Conservation (phyloP, 23 red algal genomes). For the Agarophyton chilense region DNA sequence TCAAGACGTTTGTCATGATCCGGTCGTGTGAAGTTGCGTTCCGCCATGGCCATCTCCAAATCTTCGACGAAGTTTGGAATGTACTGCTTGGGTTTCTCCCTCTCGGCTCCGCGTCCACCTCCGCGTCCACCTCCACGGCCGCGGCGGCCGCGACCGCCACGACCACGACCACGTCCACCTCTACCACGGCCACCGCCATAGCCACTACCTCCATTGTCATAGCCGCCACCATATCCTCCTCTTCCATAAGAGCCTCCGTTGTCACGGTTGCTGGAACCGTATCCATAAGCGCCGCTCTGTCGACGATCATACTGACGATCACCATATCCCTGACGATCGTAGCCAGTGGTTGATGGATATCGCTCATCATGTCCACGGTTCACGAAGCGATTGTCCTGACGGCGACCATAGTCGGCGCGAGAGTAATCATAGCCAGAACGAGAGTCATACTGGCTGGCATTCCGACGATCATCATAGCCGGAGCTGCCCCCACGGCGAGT, state of each 20-base stretch:
- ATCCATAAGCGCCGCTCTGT: neutral
- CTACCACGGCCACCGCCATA: slow-evolving; percentile 30
- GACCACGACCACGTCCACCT: slow-evolving; percentile 38
- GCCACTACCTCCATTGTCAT: slow-evolving; percentile 27
- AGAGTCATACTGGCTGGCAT: neutral
- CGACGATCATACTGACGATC: slow-evolving; percentile 17
- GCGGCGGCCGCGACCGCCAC: slow-evolving; percentile 32
- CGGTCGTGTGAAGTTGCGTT: slow-evolving; percentile 40
- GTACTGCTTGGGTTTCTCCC: slow-evolving; percentile 47
- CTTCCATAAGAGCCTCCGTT: neutral
- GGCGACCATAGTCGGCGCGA: slow-evolving; percentile 11
- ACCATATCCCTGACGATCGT: slow-evolving; percentile 8
- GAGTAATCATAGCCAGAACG: slow-evolving; percentile 40
- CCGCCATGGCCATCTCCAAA: neutral
- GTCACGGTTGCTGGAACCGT: neutral
- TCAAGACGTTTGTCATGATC: slow-evolving; percentile 44
- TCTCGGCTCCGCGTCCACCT: slow-evolving; percentile 18
- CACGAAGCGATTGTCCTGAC: slow-evolving; percentile 27
- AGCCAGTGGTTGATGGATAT: neutral
- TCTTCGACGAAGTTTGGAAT: slow-evolving; percentile 50
- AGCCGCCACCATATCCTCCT: neutral
- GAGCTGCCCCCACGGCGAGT: neutral
- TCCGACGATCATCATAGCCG: neutral
- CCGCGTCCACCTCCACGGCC: slow-evolving; percentile 41
- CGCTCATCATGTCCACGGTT: slow-evolving; percentile 30